phyloP scores from a whole-genome alignment of 345 rosid genomes.

The Erodium maritimum region DNA sequence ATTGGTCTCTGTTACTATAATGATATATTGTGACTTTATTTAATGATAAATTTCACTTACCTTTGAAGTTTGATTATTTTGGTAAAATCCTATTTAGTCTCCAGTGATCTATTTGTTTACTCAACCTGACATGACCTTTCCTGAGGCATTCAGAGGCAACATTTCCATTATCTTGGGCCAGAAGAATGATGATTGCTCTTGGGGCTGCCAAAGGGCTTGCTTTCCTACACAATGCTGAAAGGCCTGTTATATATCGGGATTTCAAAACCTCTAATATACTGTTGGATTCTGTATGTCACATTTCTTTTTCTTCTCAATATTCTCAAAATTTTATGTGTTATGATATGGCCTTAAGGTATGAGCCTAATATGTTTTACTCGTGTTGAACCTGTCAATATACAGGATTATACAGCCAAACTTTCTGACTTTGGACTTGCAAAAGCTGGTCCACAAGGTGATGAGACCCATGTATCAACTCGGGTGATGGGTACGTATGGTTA shows the following conservation, averaged over 20 bases:
- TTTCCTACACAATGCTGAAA: slow-evolving; percentile 92
- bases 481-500: slow-evolving; percentile 98
- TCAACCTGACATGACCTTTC: slow-evolving; percentile 18
- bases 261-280: slow-evolving; percentile 94
- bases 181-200: slow-evolving; percentile 93
- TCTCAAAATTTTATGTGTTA: background rate
- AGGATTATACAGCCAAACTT: slow-evolving; percentile 95
- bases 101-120: slow-evolving; percentile 3
- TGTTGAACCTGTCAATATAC: slow-evolving; percentile 14
- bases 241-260: slow-evolving; percentile 89
- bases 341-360: too few species aligned
- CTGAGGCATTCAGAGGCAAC: slow-evolving; percentile 51
- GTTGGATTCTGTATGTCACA: slow-evolving; percentile 67
- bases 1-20: background rate
- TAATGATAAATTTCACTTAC: background rate
- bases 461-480: slow-evolving; percentile 91
- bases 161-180: slow-evolving; percentile 71
- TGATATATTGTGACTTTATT: background rate
- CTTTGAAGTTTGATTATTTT: background rate
- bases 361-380: slow-evolving; percentile 4
- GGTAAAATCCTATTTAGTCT: slow-evolving; percentile 3
- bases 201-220: slow-evolving; percentile 99
- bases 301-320: slow-evolving; percentile 1
- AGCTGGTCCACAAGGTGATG: slow-evolving; percentile 97
- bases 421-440: slow-evolving; percentile 98